Percentiles rank a stretch among this genome's conserved stretches.
Evolutionary conservation across 2,329 filamentous ascomycete genomes (phyloP).

Genomic region (Plectosphaerella cucumerina): DNA sequence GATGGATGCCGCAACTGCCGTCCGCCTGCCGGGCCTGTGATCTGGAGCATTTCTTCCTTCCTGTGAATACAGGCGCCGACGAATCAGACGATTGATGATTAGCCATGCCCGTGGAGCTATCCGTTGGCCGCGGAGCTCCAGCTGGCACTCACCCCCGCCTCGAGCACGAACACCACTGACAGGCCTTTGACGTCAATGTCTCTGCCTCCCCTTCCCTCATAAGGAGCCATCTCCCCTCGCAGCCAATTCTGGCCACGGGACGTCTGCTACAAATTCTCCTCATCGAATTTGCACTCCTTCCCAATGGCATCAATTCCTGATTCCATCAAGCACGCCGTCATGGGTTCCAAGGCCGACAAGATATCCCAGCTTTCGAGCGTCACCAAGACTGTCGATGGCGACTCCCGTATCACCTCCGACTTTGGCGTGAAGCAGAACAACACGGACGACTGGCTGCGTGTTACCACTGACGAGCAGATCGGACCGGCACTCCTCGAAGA

Average conservation of each 20-base stretch:
- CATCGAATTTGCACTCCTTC: neutral
- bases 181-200: neutral
- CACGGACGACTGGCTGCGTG: conserved; percentile 74
- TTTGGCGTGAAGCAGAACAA: conserved; percentile 70
- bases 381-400: conserved; percentile 53
- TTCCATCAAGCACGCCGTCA: conserved; percentile 33
- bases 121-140: too few relatives aligned
- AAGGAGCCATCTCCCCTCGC: too few relatives aligned
- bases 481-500: conserved; percentile 72
- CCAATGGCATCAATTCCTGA: conserved; percentile 17
- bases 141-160: too few relatives aligned
- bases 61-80: neutral
- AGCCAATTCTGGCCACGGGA: too few relatives aligned
- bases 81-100: neutral
- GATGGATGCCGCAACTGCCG: too few relatives aligned
- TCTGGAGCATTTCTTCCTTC: too few relatives aligned
- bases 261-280: neutral
- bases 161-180: too few relatives aligned
- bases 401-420: conserved; percentile 67
- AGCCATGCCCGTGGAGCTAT: neutral
- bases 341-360: conserved; percentile 45
- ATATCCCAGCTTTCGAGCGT: conserved; percentile 54
- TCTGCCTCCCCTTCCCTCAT: neutral
- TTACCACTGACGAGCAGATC: conserved; percentile 55
- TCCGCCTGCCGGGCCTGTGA: too few relatives aligned